Evolutionary conservation across 2,329 filamentous ascomycete species (phyloP), one percentile per base, ranked within the genome.

Genomic region (Botrytis pseudocinerea): DNA sequence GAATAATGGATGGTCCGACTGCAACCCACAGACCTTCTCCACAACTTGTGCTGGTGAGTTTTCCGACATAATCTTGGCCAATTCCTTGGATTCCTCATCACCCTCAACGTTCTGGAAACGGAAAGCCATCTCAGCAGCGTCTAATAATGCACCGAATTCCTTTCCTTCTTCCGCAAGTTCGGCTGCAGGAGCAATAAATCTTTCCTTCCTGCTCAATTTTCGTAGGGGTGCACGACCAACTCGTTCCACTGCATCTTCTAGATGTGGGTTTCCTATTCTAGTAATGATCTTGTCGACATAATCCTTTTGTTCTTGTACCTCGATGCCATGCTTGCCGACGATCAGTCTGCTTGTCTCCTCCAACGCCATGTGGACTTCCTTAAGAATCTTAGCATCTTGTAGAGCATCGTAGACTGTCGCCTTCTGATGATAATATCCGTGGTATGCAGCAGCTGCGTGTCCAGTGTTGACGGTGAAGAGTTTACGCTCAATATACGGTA

Each of bases 381-480:
- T 85, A 82, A 93, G 89, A 80, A 99, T 97, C 79, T 90, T 87
- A 80, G 90, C 86, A 82, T 98, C 94, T 75, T 90, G 89, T 76
- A 98, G 88, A 14, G 95, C 92, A 79, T 98, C 95, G 82, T 96
- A 93, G 78, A 99, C 94, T 74, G 92, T 97, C 80, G 89, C 87
- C 87, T 97, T 95, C 81, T 93, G 91, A 77, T 91, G 89, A 85
- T 94, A 88, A 88, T 97, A 93, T 72, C 95, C 95, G 83, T 96
- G 95, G 88, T 98, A 98, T 74, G 96, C 95, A 32, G 95, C 95
- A 12, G 95, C 97, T 74, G 96, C 96, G 82, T 99, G 96, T 72
- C 94, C 93, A 35, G 96, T 99, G 89, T 99, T 99, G 88, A 99
- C 95, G 35, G 96, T 99, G 88, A 95, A 99, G 77, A 99, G 91